Base-by-base conservation (phyloP, 1,139 yeast genomes). In the Dujonia santamariae region DNA sequence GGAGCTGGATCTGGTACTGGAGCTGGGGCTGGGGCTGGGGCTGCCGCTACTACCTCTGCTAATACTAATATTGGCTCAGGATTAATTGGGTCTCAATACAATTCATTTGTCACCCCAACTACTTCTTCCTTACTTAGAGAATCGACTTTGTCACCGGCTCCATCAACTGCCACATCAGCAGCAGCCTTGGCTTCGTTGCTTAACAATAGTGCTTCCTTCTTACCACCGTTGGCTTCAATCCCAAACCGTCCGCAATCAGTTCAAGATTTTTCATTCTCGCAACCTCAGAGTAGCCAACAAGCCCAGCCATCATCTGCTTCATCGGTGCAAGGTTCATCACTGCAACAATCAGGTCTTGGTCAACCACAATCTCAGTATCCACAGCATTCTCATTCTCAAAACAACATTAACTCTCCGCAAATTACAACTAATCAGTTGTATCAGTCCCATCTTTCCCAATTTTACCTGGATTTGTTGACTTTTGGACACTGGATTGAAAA, bases 401-500 rank as follows among this genome's bases (percentile, higher is more conserved):
- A n/a, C n/a, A n/a, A n/a, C n/a, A n/a, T n/a, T n/a, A n/a, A n/a
- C n/a, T n/a, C n/a, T n/a, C n/a, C n/a, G 35, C 45, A 34, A 25
- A 47, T 38, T 50, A 56, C 45, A n/a, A n/a, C n/a, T n/a, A n/a
- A n/a, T n/a, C n/a, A n/a, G 25, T 14, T 22, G 25, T 11, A 6
- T 11, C 12, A 11, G n/a, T 27, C 9, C 19, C 30, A 13, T 18
- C 30, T 18, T 21, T 5, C 19, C 4, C 34, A 33, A 28, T 67
- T 66, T 41, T 64, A 60, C 45, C 62, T 51, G 54, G 74, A 69
- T 41, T 55, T 82, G 49, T 63, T 72, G 37, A 68, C 72, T 37
- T 71, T 78, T 45, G 70, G 76, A 44, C 64, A 63, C 45, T 82
- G 88, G 88, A 63, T 81, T 46, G 73, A 72, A 43, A 67, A 65